phyloP scores from a whole-genome alignment of 73 alveolate species.

The Urostyla sp. region DNA sequence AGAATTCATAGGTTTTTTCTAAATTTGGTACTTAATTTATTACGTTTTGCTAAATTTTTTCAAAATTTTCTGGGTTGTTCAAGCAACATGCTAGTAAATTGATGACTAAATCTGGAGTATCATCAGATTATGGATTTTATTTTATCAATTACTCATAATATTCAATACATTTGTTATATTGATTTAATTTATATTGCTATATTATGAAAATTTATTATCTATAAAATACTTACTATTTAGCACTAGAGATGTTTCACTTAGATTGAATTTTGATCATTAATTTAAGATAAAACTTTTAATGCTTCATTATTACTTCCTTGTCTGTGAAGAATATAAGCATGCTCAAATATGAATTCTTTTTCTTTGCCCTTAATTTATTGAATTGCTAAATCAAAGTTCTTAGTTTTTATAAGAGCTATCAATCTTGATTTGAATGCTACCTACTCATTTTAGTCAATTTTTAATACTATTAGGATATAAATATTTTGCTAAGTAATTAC shows the following conservation, averaged over 20 bases:
- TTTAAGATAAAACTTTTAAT: background rate
- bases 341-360: constrained; percentile 12
- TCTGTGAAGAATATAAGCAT: constrained; percentile 52
- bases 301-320: constrained; percentile 47
- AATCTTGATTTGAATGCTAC: constrained; percentile 16
- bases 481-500: background rate
- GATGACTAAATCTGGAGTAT: constrained; percentile 9
- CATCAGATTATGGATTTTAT: background rate
- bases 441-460: constrained; percentile 5
- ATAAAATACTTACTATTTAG: background rate
- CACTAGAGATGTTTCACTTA: constrained; percentile 14
- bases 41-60: no score
- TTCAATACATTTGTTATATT: constrained; percentile 3
- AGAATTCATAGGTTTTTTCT: constrained; percentile 47
- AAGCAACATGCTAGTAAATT: constrained; percentile 35
- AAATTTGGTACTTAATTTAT: no score
- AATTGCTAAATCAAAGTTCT: constrained; percentile 25
- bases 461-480: background rate
- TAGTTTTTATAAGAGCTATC: constrained; percentile 31
- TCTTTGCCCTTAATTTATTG: constrained; percentile 22
- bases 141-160: background rate
- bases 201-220: background rate
- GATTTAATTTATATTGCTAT: constrained; percentile 36
- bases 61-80: no score
- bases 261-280: background rate